phyloP scores from a whole-genome alignment of 805 yeast genomes.

The Wickerhamomyces kurtzmanii region DNA sequence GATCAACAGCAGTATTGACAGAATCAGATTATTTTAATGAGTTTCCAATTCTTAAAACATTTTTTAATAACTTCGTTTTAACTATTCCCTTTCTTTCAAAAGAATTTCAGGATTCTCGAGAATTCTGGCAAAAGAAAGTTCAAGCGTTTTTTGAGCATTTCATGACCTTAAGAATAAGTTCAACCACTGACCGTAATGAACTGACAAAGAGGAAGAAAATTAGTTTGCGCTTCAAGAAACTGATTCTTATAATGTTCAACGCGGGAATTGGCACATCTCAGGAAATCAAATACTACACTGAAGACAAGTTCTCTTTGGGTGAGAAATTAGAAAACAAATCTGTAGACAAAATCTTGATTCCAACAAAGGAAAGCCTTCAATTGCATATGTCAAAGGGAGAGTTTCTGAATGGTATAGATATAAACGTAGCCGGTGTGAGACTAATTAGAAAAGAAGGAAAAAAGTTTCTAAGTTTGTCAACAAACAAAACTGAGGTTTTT shows the following conservation, averaged over 20 bases:
- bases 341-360: conserved; percentile 25
- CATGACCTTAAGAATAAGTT: conserved; percentile 60
- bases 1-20: not conserved
- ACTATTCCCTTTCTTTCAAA: conserved; percentile 67
- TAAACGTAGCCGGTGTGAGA: conserved; percentile 65
- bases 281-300: conserved; percentile 38
- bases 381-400: conserved; percentile 20
- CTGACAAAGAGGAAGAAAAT: conserved; percentile 61
- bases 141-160: conserved; percentile 79
- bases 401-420: conserved; percentile 43
- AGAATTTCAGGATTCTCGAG: conserved; percentile 30
- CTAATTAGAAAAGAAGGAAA: conserved; percentile 17
- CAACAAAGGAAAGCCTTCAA: conserved; percentile 26
- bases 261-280: conserved; percentile 59
- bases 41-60: conserved; percentile 62
- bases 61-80: conserved; percentile 50
- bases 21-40: conserved; percentile 18
- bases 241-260: conserved; percentile 60
- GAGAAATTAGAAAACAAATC: conserved; percentile 20
- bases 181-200: conserved; percentile 67
- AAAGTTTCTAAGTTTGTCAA: conserved; percentile 11
- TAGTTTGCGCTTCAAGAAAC: conserved; percentile 48
- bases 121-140: conserved; percentile 72
- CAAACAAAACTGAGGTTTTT: conserved; percentile 8
- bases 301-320: conserved; percentile 19